Evolutionary conservation across 2,329 filamentous ascomycete genomes (phyloP).

Genomic region (Stenocarpella maydis): DNA sequence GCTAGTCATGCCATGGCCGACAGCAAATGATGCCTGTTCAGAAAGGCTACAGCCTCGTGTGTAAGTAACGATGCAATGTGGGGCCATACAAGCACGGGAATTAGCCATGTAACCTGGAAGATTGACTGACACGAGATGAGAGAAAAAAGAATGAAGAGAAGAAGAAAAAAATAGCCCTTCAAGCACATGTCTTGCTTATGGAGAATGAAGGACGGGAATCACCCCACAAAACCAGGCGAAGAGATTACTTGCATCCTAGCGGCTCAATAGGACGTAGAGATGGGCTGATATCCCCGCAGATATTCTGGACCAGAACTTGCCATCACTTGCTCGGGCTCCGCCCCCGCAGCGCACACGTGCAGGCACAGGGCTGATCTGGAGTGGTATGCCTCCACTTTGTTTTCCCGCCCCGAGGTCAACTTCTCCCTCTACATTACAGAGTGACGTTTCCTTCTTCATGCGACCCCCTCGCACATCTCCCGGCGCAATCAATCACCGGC

Average conservation of each 20-base stretch:
- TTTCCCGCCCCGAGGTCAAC: too few species aligned
- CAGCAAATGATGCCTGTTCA: too few species aligned
- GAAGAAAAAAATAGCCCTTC: not conserved
- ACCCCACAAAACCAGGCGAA: not conserved
- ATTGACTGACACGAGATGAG: not conserved
- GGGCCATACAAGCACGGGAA: too few species aligned
- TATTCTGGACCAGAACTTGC: not conserved
- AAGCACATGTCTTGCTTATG: not conserved
- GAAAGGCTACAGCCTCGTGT: not conserved
- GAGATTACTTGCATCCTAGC: slow-evolving; percentile 19
- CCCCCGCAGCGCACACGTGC: not conserved
- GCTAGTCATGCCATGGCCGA: too few species aligned
- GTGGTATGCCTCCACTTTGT: slow-evolving; percentile 5
- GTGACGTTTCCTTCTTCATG: slow-evolving; percentile 16
- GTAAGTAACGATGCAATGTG: not conserved
- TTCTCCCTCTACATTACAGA: too few species aligned
- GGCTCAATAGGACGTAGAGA: not conserved
- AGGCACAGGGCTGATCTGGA: not conserved
- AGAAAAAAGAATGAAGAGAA: not conserved
- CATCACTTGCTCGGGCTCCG: not conserved
- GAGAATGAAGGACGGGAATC: not conserved
- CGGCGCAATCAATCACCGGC: not conserved
- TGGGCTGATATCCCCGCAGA: not conserved
- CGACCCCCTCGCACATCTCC: slow-evolving; percentile 7
- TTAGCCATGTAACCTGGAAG: too few species aligned